phyloP scores from a whole-genome alignment of 805 yeast genomes.

The Saccharomyces mikatae region DNA sequence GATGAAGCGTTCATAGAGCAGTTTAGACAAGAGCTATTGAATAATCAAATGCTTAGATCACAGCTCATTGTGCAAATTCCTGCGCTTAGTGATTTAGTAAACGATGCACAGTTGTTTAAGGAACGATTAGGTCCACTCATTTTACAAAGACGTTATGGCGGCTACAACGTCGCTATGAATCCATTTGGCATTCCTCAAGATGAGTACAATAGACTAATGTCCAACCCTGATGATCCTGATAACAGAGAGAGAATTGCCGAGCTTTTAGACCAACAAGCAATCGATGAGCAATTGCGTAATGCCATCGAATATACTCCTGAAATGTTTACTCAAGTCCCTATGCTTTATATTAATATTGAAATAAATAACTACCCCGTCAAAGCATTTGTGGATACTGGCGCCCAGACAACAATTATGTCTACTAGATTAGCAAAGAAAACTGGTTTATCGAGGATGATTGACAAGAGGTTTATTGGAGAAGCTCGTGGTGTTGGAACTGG shows the following conservation, averaged over 20 bases:
- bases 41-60: conserved; percentile 34
- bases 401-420: conserved; percentile 80
- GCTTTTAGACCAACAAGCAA: conserved; percentile 57
- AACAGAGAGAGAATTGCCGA: conserved; percentile 60
- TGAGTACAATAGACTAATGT: conserved; percentile 47
- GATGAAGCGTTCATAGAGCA: conserved; percentile 35
- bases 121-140: conserved; percentile 32
- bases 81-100: conserved; percentile 36
- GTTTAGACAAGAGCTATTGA: conserved; percentile 41
- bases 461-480: conserved; percentile 68
- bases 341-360: conserved; percentile 73
- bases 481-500: conserved; percentile 89
- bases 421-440: conserved; percentile 68
- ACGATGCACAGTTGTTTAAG: conserved; percentile 43
- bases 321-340: conserved; percentile 68
- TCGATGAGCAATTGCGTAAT: conserved; percentile 68
- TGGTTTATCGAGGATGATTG: conserved; percentile 65
- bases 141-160: conserved; percentile 26
- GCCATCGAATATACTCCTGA: conserved; percentile 91
- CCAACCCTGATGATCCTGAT: conserved; percentile 64
- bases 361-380: conserved; percentile 75
- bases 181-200: conserved; percentile 33
- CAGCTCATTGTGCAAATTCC: conserved; percentile 39
- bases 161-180: conserved; percentile 5
- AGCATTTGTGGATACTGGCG: conserved; percentile 96